Percentiles rank a stretch among this genome's conserved stretches.
Evolutionary conservation across 805 yeast species (phyloP).

Genomic region (Kazachstania psychrophila): DNA sequence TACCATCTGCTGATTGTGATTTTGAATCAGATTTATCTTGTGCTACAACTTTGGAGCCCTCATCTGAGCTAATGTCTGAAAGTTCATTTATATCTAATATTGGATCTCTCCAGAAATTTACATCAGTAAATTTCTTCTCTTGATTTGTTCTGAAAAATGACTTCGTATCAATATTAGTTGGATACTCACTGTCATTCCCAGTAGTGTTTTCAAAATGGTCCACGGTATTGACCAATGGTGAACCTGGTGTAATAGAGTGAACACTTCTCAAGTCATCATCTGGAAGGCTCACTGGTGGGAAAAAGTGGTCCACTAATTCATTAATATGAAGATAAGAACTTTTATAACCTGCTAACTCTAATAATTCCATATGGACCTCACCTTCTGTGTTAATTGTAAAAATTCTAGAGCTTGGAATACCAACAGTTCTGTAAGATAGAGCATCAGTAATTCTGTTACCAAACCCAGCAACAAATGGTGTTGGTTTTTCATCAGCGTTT

Average conservation of each 20-base stretch:
- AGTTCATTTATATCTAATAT: slow-evolving; percentile 51
- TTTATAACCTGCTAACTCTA: slow-evolving; percentile 87
- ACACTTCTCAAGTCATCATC: slow-evolving; percentile 28
- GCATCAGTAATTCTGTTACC: slow-evolving; percentile 97
- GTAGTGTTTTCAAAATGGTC: slow-evolving; percentile 11
- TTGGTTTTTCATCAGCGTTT: slow-evolving; percentile 37
- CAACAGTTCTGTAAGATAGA: slow-evolving; percentile 83
- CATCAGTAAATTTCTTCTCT: slow-evolving; percentile 59
- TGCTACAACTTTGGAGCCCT: background rate
- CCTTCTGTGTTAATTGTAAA: slow-evolving; percentile 95
- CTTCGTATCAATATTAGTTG: slow-evolving; percentile 13
- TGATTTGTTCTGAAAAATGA: slow-evolving; percentile 18
- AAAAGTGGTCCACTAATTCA: slow-evolving; percentile 92
- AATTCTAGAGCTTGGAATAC: slow-evolving; percentile 86
- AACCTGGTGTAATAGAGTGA: slow-evolving; percentile 27
- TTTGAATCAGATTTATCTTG: too few species aligned
- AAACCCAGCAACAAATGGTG: slow-evolving; percentile 95
- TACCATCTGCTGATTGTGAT: background rate
- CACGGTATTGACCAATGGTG: slow-evolving; percentile 17
- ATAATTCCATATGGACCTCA: slow-evolving; percentile 92
- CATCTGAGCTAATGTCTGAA: slow-evolving; percentile 42
- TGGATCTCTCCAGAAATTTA: slow-evolving; percentile 88
- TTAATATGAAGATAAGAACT: slow-evolving; percentile 83
- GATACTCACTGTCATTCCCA: slow-evolving; percentile 4
- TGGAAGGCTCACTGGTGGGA: slow-evolving; percentile 64